These are phyloP conservation scores for Sarcomyxa edulis DNA, from an alignment of 768 basidiomycete species.

Conservation along the genomic window DNA sequence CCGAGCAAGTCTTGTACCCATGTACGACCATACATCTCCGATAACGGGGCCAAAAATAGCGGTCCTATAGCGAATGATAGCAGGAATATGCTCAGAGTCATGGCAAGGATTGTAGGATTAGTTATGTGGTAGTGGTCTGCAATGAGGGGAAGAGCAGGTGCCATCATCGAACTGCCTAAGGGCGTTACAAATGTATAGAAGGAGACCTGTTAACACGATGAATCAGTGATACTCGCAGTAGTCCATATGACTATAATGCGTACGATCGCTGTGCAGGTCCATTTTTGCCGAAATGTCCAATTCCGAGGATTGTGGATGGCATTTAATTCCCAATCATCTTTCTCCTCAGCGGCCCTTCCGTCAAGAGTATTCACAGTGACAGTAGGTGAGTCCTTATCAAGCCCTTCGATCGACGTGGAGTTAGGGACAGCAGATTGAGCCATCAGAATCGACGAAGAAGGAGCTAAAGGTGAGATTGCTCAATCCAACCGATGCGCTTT, in stretches of 20 bases:
- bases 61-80: conserved; percentile 58
- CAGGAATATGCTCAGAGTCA: conserved; percentile 62
- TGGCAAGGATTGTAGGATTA: conserved; percentile 42
- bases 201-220: conserved; percentile 29
- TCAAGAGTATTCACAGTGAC: too few species aligned
- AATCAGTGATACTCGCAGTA: neutral
- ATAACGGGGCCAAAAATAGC: conserved; percentile 20
- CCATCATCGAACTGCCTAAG: conserved; percentile 46
- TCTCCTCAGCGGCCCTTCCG: too few species aligned
- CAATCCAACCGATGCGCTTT: too few species aligned
- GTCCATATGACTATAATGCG: conserved; percentile 17
- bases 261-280: conserved; percentile 53
- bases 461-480: too few species aligned
- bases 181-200: conserved; percentile 34
- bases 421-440: too few species aligned
- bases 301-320: conserved; percentile 64
- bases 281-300: conserved; percentile 56
- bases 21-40: conserved; percentile 51
- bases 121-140: conserved; percentile 47
- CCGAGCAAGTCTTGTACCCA: conserved; percentile 30
- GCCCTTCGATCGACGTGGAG: too few species aligned
- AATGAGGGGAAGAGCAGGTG: conserved; percentile 56
- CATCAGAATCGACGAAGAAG: too few species aligned
- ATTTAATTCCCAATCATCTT: conserved; percentile 59
- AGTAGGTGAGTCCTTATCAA: too few species aligned